Base-by-base conservation (phyloP, 139 green algal genomes). In the Penium margaritaceum region DNA sequence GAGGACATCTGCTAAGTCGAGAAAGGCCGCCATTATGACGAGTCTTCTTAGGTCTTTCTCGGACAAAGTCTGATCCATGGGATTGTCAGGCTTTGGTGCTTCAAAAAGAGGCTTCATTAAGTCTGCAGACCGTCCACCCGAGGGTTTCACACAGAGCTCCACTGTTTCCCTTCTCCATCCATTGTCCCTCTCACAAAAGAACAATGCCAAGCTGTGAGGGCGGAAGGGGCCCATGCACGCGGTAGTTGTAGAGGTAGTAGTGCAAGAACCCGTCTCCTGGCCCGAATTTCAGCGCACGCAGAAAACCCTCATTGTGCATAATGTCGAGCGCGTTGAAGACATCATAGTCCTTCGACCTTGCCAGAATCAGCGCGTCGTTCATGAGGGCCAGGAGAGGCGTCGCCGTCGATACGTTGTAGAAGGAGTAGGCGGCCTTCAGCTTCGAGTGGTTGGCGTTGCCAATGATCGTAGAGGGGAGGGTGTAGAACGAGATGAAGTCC, bases 221-320 rank as follows among this genome's bases (percentile, higher is more conserved):
- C 0, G 69, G 35, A 41, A 97, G 64, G 21, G 78, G 55, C 21
- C 57, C 27, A 0, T 43, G 55, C 24, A 95, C 60, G 2, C 90
- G 76, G 88, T 90, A 99, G 85, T 99, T 99, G 89, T 94, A 99
- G 47, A 99, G 81, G 80, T 99, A 99, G 80, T 97, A 99, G 34
- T 94, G 86, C 77, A 99, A 85, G 64, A 89, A 80, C 46, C 94
- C 94, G 69, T 99, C 94, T 0, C 94, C 94, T n/a, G 93, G 90
- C 33, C 93, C 94, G 86, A 97, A 98, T 83, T 98, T 98, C 47
- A 98, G 89, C 17, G 93, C 87, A 47, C 89, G 88, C 15, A 95
- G 75, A 41, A 95, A 84, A 17, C 77, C 58, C 9, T 29, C 65
- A 62, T 87, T 87, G n/a, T 91, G 74, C 78, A 96, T 84, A 41